Percentiles rank a stretch among this genome's conserved stretches.
phyloP scores from a whole-genome alignment of 768 basidiomycete species.

The Amanita polypyramis region DNA sequence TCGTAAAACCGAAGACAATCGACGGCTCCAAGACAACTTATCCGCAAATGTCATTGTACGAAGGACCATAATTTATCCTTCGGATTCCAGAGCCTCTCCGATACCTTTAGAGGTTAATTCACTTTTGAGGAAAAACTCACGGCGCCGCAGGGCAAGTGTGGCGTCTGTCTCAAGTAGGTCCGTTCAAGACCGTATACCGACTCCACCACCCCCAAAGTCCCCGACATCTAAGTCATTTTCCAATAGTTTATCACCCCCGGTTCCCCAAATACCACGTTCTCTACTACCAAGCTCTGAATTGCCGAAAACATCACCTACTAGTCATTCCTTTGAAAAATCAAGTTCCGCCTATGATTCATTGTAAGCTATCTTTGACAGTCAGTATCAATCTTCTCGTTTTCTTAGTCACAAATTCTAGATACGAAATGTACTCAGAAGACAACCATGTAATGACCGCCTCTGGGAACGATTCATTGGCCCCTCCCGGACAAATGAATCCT shows the following conservation, averaged over 20 bases:
- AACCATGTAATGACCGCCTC: slow-evolving; percentile 24
- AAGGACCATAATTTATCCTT: slow-evolving; percentile 72
- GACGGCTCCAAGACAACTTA: slow-evolving; percentile 30
- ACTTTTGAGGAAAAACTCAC: slow-evolving; percentile 43
- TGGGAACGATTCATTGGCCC: slow-evolving; percentile 20
- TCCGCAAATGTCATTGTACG: slow-evolving; percentile 47
- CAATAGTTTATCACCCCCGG: slow-evolving; percentile 53
- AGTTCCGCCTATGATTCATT: slow-evolving; percentile 69
- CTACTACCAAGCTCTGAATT: slow-evolving; percentile 17
- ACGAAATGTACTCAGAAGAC: slow-evolving; percentile 72
- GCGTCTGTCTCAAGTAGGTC: slow-evolving; percentile 57
- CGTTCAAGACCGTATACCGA: slow-evolving; percentile 72
- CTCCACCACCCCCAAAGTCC: slow-evolving; percentile 71
- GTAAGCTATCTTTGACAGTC: slow-evolving; percentile 36
- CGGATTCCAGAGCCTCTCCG: slow-evolving; percentile 46
- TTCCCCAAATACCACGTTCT: slow-evolving; percentile 52
- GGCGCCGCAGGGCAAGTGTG: slow-evolving; percentile 54
- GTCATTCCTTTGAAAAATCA: slow-evolving; percentile 47
- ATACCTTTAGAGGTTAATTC: slow-evolving; percentile 41
- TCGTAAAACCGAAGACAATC: slow-evolving; percentile 26
- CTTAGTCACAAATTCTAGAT: slow-evolving; percentile 30
- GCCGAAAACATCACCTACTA: slow-evolving; percentile 9
- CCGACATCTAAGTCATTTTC: slow-evolving; percentile 51
- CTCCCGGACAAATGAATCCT: slow-evolving; percentile 21
- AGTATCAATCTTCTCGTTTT: neutral